Percentiles rank a stretch among this genome's conserved stretches.
phyloP scores from a whole-genome alignment of 2,329 filamentous ascomycete genomes.

The Beauveria varroae region DNA sequence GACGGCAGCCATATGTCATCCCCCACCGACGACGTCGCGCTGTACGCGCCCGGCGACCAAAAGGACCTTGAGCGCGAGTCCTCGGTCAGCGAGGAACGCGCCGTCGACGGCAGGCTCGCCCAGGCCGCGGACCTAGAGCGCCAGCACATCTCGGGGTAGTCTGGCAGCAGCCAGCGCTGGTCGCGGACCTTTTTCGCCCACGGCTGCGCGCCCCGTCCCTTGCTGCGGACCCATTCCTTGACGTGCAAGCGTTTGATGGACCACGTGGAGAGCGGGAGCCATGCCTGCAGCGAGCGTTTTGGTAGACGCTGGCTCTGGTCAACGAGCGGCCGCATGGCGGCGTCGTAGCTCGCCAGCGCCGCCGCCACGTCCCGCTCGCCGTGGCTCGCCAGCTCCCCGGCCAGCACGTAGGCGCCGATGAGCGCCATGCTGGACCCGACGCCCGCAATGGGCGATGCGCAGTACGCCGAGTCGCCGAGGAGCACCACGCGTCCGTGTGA shows the following conservation, averaged over 20 bases:
- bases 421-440: constrained; percentile 9
- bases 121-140: background rate
- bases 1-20: constrained; percentile 8
- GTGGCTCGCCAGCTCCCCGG: background rate
- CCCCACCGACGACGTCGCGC: background rate
- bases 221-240: constrained; percentile 4
- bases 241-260: constrained; percentile 5
- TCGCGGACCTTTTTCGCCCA: constrained; percentile 1
- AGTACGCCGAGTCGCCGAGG: constrained; percentile 9
- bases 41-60: constrained; percentile 1
- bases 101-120: constrained; percentile 1
- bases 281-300: background rate
- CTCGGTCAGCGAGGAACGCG: background rate
- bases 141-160: constrained; percentile 14
- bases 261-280: constrained; percentile 7
- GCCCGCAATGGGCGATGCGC: constrained; percentile 7
- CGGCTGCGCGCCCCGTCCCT: background rate
- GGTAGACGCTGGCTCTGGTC: constrained; percentile 2
- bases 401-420: constrained; percentile 10
- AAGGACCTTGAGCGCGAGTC: background rate
- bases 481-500: constrained; percentile 6
- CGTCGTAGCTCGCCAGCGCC: background rate
- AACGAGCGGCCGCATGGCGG: background rate
- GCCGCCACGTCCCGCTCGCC: background rate
- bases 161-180: constrained; percentile 5